These are phyloP conservation scores for Fraxinus latifolia DNA, from an alignment of 305 asterid species.

Conservation along the genomic window DNA sequence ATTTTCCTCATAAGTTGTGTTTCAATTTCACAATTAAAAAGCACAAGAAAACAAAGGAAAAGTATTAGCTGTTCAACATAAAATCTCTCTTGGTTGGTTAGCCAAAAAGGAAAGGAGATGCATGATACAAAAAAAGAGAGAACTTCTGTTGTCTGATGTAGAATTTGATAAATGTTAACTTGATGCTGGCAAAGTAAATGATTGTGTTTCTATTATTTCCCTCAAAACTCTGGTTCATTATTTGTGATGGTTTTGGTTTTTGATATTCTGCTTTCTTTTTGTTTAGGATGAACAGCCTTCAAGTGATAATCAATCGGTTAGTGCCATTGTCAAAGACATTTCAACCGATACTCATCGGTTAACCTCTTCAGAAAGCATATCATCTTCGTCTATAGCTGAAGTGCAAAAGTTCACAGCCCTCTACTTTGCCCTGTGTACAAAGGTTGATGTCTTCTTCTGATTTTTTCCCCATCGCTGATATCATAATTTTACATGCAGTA, in stretches of 20 bases:
- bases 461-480: conserved; percentile 16
- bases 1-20: not conserved
- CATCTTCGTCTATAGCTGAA: conserved; percentile 57
- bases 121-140: conserved; percentile 5
- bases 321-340: conserved; percentile 37
- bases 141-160: not conserved
- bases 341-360: conserved; percentile 43
- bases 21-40: not conserved
- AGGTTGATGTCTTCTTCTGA: conserved; percentile 43
- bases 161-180: conserved; percentile 11
- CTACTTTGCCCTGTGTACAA: conserved; percentile 96
- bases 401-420: conserved; percentile 86
- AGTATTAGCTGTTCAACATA: not conserved
- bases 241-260: conserved; percentile 15
- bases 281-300: conserved; percentile 55
- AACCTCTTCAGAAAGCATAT: conserved; percentile 52
- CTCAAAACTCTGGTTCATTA: conserved; percentile 18
- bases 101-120: not conserved
- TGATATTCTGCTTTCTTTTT: conserved; percentile 21
- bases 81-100: not conserved
- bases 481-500: conserved; percentile 6
- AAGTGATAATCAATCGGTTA: conserved; percentile 42
- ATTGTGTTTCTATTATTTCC: not conserved
- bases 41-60: conserved; percentile 5
- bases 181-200: not conserved